Base-by-base conservation (phyloP, 1,284 basidiomycete species). In the Cystobasidium pallidum region DNA sequence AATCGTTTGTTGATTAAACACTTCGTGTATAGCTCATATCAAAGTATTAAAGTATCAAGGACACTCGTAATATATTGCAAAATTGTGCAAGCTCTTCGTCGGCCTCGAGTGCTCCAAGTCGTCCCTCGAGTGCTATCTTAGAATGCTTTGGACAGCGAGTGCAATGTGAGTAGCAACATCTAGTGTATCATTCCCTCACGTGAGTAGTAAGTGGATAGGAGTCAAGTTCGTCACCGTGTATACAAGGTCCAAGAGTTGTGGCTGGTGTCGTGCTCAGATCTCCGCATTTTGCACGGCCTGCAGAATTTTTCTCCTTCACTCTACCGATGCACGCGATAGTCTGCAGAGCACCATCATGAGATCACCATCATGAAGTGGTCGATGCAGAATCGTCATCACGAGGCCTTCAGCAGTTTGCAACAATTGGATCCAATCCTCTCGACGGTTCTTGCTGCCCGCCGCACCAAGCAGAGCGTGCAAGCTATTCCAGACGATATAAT, bases 401-500 rank as follows among this genome's bases (percentile, higher is more conserved):
- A 45, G 8, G 15, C 19, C 51, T 52, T 52, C 54, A 55, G 34
- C 30, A n/a, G n/a, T n/a, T 19, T 30, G 32, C 54, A 34, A 11
- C 30, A n/a, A 34, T 34, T 28, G 21, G 7, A 52, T 17, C 24
- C 21, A 17, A n/a, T 45, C 3, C 51, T 30, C 21, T 26, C 51
- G 24, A 30, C 11, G 24, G 4, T 17, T 4, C 28, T 30, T 24
- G 28, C 6, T 24, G 2, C 7, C 51, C 4, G 2, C 3, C 21
- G 24, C 51, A 8, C 3, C 21, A 30, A 17, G 7, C 8, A 28
- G 10, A 11, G 54, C 30, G 30, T 17, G 11, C 54, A 28, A 21
- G 10, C 28, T 26, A 28, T 55, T 55, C 54, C 54, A 55, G 54
- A 55, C 28, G 54, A 55, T 11, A 55, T 34, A 8, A 36, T 55